phyloP scores from a whole-genome alignment of 2,329 filamentous ascomycete genomes.

The Penicillium paneum region DNA sequence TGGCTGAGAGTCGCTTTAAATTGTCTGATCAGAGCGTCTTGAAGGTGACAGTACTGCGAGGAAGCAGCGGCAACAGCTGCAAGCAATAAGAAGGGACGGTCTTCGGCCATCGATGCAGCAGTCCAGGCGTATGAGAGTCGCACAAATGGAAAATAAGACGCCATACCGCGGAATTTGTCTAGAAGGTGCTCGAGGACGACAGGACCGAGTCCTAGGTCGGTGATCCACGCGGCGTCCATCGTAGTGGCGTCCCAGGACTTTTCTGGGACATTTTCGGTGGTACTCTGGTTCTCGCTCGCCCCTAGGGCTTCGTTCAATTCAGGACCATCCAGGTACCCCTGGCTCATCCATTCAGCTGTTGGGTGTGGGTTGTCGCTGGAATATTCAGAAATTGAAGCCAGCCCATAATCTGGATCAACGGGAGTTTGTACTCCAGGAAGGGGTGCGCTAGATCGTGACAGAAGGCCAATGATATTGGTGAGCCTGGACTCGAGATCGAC shows the following conservation, averaged over 20 bases:
- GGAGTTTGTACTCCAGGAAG: background rate
- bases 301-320: background rate
- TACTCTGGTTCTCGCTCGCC: background rate
- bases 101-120: slow-evolving; percentile 14
- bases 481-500: slow-evolving; percentile 13
- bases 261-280: background rate
- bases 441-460: slow-evolving; percentile 6
- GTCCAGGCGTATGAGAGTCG: slow-evolving; percentile 8
- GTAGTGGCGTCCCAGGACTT: background rate
- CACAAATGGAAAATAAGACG: slow-evolving; percentile 16
- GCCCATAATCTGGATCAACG: background rate
- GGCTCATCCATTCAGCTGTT: background rate
- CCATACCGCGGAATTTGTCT: slow-evolving; percentile 14
- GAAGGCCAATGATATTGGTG: slow-evolving; percentile 14
- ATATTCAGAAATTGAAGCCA: background rate
- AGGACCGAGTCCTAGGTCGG: slow-evolving; percentile 2
- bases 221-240: slow-evolving; percentile 4
- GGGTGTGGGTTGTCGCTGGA: background rate
- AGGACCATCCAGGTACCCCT: background rate
- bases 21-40: slow-evolving; percentile 1
- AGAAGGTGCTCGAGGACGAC: slow-evolving; percentile 10
- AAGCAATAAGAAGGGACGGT: slow-evolving; percentile 18
- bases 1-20: slow-evolving; percentile 12
- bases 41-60: slow-evolving; percentile 8
- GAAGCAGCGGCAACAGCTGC: slow-evolving; percentile 15